Base-by-base conservation (phyloP, 1,284 basidiomycete genomes). In the Athelia psychrophila region DNA sequence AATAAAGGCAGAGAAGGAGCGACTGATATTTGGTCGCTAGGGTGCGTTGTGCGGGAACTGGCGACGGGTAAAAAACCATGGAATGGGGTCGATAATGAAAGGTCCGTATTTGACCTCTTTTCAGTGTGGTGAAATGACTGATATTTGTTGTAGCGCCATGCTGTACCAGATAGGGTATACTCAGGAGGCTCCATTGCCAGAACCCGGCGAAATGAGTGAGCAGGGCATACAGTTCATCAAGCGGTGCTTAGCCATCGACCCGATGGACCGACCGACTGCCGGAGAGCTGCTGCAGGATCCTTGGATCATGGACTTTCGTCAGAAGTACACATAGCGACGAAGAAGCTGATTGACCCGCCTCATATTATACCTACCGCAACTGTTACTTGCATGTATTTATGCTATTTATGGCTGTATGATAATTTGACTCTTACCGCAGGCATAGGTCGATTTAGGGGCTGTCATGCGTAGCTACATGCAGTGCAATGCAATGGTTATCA, bases 91-190 rank as follows among this genome's bases (percentile, higher is more conserved):
- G 97, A 99, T 69, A 99, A 99, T 62, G 96, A 99, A 80, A 99
- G 97, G 95, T 93, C 59, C 57, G 85, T 65, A 30, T 42, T 47
- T 57, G 23, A n/a, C 40, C 19, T 49, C 15, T 30, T 44, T 50
- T 47, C 16, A 22, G 33, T 48, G 42, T 47, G 49, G 46, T 46
- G 55, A 55, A 48, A 35, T 57, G 52, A 30, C 19, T 20, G 47
- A 52, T 47, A 25, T 50, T 3, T 52, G 27, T 30, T 30, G 5
- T 30, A 93, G 93, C 93, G 95, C 94, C 3, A 96, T 98, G 73
- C 98, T 98, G 95, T 98, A 97, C 80, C 95, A 98, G 67, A 98
- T 98, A 48, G 95, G 96, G 49, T 94, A 95, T 1, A 96, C 94
- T 6, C 92, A 98, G 64, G 94, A 97, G 64, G 97, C 97, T 6